A percentile compares a stretch with the other conserved stretches of the same genome.
Conservation (phyloP, 768 basidiomycete genomes). For the Podaxis sp. region DNA sequence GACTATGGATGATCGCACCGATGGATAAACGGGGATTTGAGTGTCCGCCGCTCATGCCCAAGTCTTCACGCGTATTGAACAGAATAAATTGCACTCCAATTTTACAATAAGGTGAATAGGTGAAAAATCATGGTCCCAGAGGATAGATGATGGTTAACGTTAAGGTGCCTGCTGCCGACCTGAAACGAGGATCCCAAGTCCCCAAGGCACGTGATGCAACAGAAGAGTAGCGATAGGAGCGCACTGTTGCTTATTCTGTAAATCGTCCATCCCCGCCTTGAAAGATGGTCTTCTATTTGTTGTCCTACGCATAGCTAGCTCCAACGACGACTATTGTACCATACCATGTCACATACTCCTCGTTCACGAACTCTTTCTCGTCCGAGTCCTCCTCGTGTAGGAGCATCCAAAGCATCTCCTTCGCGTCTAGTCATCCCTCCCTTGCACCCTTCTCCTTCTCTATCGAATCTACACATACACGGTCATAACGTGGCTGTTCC, state of each 20-base stretch:
- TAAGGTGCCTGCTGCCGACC: neutral
- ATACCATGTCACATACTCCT: constrained; percentile 31
- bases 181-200: neutral
- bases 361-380: constrained; percentile 46
- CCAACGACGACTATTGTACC: neutral
- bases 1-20: constrained; percentile 12
- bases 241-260: neutral
- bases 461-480: constrained; percentile 58
- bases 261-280: neutral
- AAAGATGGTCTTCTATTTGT: neutral
- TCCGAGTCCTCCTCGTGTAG: constrained; percentile 29
- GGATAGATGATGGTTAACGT: neutral
- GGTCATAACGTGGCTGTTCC: constrained; percentile 41
- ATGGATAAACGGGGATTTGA: constrained; percentile 17
- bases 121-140: neutral
- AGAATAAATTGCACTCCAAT: neutral
- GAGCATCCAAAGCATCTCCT: constrained; percentile 35
- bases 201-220: neutral
- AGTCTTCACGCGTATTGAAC: neutral
- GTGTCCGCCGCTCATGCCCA: neutral
- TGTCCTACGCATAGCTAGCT: neutral
- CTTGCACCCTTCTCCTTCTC: constrained; percentile 52
- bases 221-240: neutral
- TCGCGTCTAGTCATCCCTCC: constrained; percentile 56
- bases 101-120: neutral